Evolutionary conservation across 192 early-diverging fungal genomes (phyloP).

Genomic region (Endogone sp.): DNA sequence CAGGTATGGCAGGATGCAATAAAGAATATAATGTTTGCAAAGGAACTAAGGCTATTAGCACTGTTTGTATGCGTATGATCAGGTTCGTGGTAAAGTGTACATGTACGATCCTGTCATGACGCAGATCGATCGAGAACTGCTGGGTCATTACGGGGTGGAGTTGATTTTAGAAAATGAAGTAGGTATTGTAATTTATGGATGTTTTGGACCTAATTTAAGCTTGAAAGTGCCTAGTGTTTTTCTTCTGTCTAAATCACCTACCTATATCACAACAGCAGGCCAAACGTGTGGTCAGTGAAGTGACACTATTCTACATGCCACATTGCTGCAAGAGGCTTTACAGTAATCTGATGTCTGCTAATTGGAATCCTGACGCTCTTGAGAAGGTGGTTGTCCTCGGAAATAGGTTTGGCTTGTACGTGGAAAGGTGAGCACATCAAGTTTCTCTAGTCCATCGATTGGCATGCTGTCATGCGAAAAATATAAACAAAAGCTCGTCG

Average conservation of each 20-base stretch:
- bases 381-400: constrained; percentile 18
- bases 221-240: neutral
- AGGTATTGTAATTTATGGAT: neutral
- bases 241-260: neutral
- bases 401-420: constrained; percentile 29
- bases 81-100: constrained; percentile 24
- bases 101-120: constrained; percentile 35
- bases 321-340: constrained; percentile 27
- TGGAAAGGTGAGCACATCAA: constrained; percentile 13
- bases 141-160: constrained; percentile 11
- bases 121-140: constrained; percentile 23
- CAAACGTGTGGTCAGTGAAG: constrained; percentile 10
- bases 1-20: constrained; percentile 14
- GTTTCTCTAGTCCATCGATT: too few species aligned
- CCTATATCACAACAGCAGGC: constrained; percentile 5
- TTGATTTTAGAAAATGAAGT: constrained; percentile 28
- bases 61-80: neutral
- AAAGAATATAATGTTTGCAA: neutral
- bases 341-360: constrained; percentile 25
- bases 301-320: constrained; percentile 36
- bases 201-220: too few species aligned
- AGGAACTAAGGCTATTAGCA: neutral
- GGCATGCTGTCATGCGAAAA: too few species aligned
- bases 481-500: neutral
- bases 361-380: constrained; percentile 20